phyloP scores from a whole-genome alignment of 129 eudicot species.

The Tagetes patula region DNA sequence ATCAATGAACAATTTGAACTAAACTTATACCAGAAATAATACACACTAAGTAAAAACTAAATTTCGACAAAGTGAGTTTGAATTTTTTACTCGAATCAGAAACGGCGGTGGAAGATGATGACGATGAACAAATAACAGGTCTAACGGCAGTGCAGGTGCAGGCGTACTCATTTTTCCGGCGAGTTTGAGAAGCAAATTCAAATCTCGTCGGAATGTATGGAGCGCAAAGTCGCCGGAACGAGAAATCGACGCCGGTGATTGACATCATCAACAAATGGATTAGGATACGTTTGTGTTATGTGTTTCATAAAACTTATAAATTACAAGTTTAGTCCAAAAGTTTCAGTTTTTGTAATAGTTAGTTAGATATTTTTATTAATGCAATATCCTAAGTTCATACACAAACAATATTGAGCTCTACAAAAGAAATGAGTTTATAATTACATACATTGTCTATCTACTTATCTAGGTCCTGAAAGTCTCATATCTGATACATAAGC shows the following conservation, averaged over 20 bases:
- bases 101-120: slow-evolving; percentile 25
- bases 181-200: slow-evolving; percentile 29
- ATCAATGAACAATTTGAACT: neutral
- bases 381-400: too few relatives aligned
- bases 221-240: slow-evolving; percentile 22
- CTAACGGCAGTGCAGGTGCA: slow-evolving; percentile 18
- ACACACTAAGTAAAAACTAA: neutral
- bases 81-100: slow-evolving; percentile 27
- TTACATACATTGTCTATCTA: slow-evolving; percentile 9
- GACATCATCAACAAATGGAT: slow-evolving; percentile 46
- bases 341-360: neutral
- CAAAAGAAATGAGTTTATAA: neutral
- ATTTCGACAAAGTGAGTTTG: neutral
- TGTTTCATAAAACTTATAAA: neutral
- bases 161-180: slow-evolving; percentile 24
- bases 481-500: slow-evolving; percentile 65
- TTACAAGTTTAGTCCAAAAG: neutral
- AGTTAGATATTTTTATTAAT: too few relatives aligned
- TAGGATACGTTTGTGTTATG: slow-evolving; percentile 14
- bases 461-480: slow-evolving; percentile 83
- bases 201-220: slow-evolving; percentile 15
- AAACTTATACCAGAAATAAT: neutral
- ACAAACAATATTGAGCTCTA: too few relatives aligned
- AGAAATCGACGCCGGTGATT: slow-evolving; percentile 26
- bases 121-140: slow-evolving; percentile 10